Percentiles rank a stretch among this genome's conserved stretches.
These are phyloP conservation scores for Eucalyptus erythrocorys DNA, from an alignment of 345 rosid species.

Conservation along the genomic window DNA sequence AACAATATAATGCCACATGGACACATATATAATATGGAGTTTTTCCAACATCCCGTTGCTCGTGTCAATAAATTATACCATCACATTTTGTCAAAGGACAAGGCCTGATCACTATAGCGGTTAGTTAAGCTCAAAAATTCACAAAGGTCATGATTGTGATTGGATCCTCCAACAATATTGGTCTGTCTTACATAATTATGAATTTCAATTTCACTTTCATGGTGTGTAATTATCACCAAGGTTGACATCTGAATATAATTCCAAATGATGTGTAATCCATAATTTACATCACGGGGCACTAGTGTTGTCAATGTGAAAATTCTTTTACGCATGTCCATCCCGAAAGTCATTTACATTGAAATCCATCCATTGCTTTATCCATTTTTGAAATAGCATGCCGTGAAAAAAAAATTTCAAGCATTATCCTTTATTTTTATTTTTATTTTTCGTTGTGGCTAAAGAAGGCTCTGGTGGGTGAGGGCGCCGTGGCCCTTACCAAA, in stretches of 20 bases:
- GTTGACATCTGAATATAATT: not conserved
- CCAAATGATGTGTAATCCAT: not conserved
- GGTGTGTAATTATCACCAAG: not conserved
- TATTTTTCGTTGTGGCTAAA: not conserved
- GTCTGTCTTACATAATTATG: not conserved
- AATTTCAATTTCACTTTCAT: not conserved
- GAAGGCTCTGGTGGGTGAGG: not conserved
- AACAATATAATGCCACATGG: not conserved
- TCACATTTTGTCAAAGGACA: not conserved
- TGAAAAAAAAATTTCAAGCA: not conserved
- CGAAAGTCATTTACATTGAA: not conserved
- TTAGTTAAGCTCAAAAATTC: not conserved
- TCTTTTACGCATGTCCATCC: not conserved
- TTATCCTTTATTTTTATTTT: too few relatives aligned
- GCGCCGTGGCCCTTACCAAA: rapidly evolving
- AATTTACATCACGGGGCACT: not conserved
- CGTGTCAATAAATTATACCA: not conserved
- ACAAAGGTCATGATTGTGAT: not conserved
- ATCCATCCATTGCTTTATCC: not conserved
- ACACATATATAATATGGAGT: not conserved
- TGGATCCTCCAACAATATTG: rapidly evolving
- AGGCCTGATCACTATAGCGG: not conserved
- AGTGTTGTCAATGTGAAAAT: rapidly evolving
- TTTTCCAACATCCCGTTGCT: not conserved
- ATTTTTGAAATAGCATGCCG: not conserved